Conservation (phyloP, 2,329 filamentous ascomycete species). For the Colletotrichum coccodes region DNA sequence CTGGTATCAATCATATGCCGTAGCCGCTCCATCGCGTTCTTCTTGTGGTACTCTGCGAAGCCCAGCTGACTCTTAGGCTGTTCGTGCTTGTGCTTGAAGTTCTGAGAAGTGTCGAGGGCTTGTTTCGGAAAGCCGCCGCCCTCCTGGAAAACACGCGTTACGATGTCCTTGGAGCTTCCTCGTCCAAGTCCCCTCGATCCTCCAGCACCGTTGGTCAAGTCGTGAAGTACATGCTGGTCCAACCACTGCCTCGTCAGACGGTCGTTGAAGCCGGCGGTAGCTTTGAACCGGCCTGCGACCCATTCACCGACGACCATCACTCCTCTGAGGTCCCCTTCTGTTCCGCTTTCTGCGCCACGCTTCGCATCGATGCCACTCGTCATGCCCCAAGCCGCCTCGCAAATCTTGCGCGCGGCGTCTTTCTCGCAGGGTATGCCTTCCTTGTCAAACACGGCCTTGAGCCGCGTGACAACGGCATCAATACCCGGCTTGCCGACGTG, state of each 20-base stretch:
- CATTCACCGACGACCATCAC: constrained; percentile 90
- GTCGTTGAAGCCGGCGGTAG: constrained; percentile 50
- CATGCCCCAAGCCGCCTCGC: constrained; percentile 86
- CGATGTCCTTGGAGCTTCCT: constrained; percentile 78
- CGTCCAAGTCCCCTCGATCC: constrained; percentile 77
- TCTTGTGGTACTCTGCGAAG: constrained; percentile 79
- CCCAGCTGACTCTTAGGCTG: constrained; percentile 71
- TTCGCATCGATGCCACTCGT: constrained; percentile 76
- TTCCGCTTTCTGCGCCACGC: constrained; percentile 73
- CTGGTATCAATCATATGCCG: constrained; percentile 82
- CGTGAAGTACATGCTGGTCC: constrained; percentile 75
- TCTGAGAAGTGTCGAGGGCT: constrained; percentile 48
- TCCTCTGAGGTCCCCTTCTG: constrained; percentile 79
- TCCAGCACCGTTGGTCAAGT: constrained; percentile 76
- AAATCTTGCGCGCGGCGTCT: constrained; percentile 87
- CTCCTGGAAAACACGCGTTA: constrained; percentile 81
- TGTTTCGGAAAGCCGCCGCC: constrained; percentile 80
- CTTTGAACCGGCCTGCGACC: constrained; percentile 78
- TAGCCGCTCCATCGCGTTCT: constrained; percentile 76
- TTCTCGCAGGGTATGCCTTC: constrained; percentile 90
- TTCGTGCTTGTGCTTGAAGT: constrained; percentile 54
- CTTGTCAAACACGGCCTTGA: constrained; percentile 87
- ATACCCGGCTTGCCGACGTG: constrained; percentile 90
- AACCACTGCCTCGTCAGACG: constrained; percentile 80
- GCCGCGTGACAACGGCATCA: constrained; percentile 83